Conservation (phyloP, 2,329 filamentous ascomycete genomes). For the Cercospora zeina region DNA sequence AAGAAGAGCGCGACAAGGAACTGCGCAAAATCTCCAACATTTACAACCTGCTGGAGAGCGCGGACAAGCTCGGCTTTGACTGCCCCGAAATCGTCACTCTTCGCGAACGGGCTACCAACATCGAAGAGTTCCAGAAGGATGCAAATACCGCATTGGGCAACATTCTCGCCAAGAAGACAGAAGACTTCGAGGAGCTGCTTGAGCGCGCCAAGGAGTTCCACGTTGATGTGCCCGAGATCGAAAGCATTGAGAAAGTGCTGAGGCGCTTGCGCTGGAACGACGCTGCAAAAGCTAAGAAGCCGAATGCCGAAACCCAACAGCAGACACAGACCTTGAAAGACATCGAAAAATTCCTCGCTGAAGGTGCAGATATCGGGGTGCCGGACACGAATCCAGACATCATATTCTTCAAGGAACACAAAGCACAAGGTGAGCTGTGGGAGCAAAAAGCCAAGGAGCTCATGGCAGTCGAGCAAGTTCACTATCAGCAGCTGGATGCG, state of each 20-base stretch:
- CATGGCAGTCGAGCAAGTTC: conserved; percentile 85
- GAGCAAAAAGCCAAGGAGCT: conserved; percentile 90
- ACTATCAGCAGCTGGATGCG: conserved; percentile 92
- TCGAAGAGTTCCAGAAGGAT: conserved; percentile 78
- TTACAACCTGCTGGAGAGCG: conserved; percentile 76
- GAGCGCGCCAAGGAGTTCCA: conserved; percentile 87
- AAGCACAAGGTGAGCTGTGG: conserved; percentile 78
- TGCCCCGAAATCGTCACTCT: conserved; percentile 86
- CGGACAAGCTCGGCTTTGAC: conserved; percentile 86
- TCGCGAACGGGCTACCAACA: conserved; percentile 79
- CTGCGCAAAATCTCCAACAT: conserved; percentile 87
- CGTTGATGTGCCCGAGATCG: conserved; percentile 85
- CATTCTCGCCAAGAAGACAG: conserved; percentile 61
- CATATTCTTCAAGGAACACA: conserved; percentile 71
- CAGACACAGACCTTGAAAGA: conserved; percentile 72
- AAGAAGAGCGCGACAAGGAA: conserved; percentile 81
- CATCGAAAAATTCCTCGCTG: conserved; percentile 74
- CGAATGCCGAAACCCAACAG: conserved; percentile 33
- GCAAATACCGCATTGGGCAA: conserved; percentile 71
- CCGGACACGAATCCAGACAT: conserved; percentile 79
- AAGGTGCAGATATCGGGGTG: conserved; percentile 75
- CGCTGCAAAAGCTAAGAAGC: conserved; percentile 62
- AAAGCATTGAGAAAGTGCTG: conserved; percentile 74
- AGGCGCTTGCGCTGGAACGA: conserved; percentile 89
- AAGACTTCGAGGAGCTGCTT: conserved; percentile 85